Evolutionary conservation across 495 filamentous ascomycete species (phyloP), one percentile per base, ranked within the genome.

Genomic region (Clavariopsis aquatica): DNA sequence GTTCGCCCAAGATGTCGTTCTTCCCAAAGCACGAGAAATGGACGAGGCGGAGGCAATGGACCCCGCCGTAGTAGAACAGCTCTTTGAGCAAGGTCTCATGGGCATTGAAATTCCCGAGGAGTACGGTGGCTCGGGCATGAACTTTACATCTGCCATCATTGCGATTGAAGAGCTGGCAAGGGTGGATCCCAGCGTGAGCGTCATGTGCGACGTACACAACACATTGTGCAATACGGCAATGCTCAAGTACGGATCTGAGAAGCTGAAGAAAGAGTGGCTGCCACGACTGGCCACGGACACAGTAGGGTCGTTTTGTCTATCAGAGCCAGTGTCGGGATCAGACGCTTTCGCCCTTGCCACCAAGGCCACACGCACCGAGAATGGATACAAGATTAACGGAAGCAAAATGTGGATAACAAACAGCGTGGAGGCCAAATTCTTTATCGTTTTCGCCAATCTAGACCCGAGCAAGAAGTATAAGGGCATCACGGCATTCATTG

Each of bases 401-500:
- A 85, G 83, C 73, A 99, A 99, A 83, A 98, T 97, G 93, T 99
- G 94, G 94, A 99, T 99, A 76, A 97, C 94, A 62, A 99, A 98
- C 79, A 85, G 88, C 54, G 87, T 92, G 79, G 95, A 99, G 79
- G 87, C 93, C 2, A 89, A 86, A 46, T 88, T 98, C 78, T 99
- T 96, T 81, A 93, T 99, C 72, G 94, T 98, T 28, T 99, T 99
- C 71, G 94, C 94, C 73, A 98, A 96, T 78, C 78, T 98, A 4
- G 85, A 96, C 73, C 91, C 88, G 2, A 86, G 83, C 76, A 88
- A 91, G 74, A 92, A 89, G 13, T 96, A 99, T 81, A 91, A 91
- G 75, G 94, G 94, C 41, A 99, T 99, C 77, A 93, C 92, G 1
- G 93, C 93, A 46, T 98, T 99, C 76, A 83, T 99, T 67, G 85